phyloP scores from a whole-genome alignment of 805 yeast genomes.

The Yarrowia hollandica region DNA sequence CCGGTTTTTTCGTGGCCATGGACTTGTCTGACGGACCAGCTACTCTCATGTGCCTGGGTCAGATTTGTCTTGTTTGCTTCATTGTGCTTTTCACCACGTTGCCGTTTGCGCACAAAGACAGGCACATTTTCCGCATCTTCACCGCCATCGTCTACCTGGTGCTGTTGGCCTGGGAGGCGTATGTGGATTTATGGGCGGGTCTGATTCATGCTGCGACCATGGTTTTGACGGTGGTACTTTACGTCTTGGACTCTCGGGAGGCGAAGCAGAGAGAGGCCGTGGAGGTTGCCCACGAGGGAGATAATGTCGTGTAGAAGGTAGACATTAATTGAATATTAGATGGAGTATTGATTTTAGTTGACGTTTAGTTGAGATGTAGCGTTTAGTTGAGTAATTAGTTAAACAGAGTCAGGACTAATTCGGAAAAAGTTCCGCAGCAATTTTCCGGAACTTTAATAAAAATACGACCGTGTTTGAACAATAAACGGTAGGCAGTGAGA shows the following conservation, averaged over 20 bases:
- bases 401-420: neutral
- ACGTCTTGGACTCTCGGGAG: neutral
- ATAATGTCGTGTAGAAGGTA: too few species aligned
- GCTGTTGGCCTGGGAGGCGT: neutral
- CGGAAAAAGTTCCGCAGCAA: neutral
- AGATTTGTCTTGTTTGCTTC: slow-evolving; percentile 5
- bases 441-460: neutral
- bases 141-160: neutral
- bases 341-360: too few species aligned
- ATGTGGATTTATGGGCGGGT: neutral
- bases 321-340: too few species aligned
- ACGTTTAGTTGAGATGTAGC: neutral
- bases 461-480: too few species aligned
- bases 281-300: too few species aligned
- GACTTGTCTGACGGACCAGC: slow-evolving; percentile 4
- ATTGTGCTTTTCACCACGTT: slow-evolving; percentile 13
- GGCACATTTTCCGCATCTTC: slow-evolving; percentile 6
- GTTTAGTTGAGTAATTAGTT: neutral
- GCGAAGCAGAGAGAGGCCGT: neutral
- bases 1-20: slow-evolving; percentile 15
- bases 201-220: neutral
- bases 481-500: too few species aligned
- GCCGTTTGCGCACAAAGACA: slow-evolving; percentile 9
- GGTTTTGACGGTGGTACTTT: slow-evolving; percentile 3
- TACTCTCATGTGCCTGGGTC: neutral